Evolutionary conservation across 1,139 yeast species (phyloP), one percentile per base, ranked within the genome.

Genomic region (Hansenula lynferdii): DNA sequence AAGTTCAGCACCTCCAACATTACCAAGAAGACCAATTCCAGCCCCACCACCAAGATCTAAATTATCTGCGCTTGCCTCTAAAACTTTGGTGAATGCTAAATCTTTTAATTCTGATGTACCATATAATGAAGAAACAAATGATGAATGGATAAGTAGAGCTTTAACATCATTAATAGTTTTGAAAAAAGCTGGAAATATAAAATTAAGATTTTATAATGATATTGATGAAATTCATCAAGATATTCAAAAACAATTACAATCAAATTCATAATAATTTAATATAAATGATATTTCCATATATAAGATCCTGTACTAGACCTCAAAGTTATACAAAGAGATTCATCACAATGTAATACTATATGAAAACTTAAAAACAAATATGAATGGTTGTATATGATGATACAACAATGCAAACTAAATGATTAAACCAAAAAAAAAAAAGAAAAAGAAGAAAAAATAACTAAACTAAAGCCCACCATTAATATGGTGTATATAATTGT

Each of bases 111-210:
- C 48, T 5, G 35, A 34, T 17, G 24, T 33, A 7, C 35, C 41
- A 5, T 41, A 36, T 14, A 29, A 35, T 11, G 48, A 44, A 17
- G 53, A 51, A 18, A 37, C 43, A 5, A 51, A 44, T 28, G 54
- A 52, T 20, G 50, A 50, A 17, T 53, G 57, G 57, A 40, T 53
- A 9, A 42, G 51, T 12, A 33, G 57, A 5, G 28, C 51, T 2
- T 31, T 53, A 17, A 51, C 57, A 0, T 40, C 54, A 5, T 21
- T 45, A 8, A 38, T 51, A 15, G 35, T 51, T 7, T 37, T 53
- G 15, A 41, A 42, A 27, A 49, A 50, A 27, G 41, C 38, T 12
- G 48, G 48, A 8, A 36, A 42, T 19, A 43, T 45, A 17, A 39
- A 25, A 14, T n/a, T 37, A 6, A 30, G 21, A 14, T 14, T 37